Evolutionary conservation across 306 rosid genomes (phyloP).

Genomic region (Begonia masoniana): DNA sequence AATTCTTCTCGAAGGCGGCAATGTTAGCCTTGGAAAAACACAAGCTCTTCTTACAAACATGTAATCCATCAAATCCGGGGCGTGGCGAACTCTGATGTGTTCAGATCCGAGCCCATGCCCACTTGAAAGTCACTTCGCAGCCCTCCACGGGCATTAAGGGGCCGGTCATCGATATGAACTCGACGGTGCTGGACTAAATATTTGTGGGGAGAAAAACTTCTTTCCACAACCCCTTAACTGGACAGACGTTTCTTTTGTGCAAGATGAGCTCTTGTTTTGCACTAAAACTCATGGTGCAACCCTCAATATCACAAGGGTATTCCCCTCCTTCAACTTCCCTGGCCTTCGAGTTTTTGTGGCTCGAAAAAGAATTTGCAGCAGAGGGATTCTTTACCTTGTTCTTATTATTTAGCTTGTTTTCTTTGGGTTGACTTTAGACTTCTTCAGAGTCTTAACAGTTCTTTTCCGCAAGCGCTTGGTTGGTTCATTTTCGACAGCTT

Average conservation of each 20-base stretch:
- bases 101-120: conserved; percentile 99
- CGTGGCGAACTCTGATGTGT: conserved; percentile 92
- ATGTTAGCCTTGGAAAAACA: too few species aligned
- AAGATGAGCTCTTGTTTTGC: conserved; percentile 57
- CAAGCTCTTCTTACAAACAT: too few species aligned
- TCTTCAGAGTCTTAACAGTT: conserved; percentile 31
- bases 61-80: too few species aligned
- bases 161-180: conserved; percentile 90
- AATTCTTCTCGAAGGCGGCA: too few species aligned
- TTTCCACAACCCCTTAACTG: conserved; percentile 98
- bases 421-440: conserved; percentile 34
- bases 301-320: conserved; percentile 72
- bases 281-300: conserved; percentile 78
- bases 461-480: conserved; percentile 87
- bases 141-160: conserved; percentile 98
- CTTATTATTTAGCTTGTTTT: conserved; percentile 36
- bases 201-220: conserved; percentile 93
- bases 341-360: conserved; percentile 23
- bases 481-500: conserved; percentile 70
- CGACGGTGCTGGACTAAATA: conserved; percentile 97
- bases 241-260: conserved; percentile 82
- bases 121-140: conserved; percentile 98
- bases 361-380: conserved; percentile 31
- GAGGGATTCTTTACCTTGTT: conserved; percentile 48
- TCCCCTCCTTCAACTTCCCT: conserved; percentile 44